Base-by-base conservation (phyloP, 2,329 filamentous ascomycete species). In the Albifimbria verrucaria region DNA sequence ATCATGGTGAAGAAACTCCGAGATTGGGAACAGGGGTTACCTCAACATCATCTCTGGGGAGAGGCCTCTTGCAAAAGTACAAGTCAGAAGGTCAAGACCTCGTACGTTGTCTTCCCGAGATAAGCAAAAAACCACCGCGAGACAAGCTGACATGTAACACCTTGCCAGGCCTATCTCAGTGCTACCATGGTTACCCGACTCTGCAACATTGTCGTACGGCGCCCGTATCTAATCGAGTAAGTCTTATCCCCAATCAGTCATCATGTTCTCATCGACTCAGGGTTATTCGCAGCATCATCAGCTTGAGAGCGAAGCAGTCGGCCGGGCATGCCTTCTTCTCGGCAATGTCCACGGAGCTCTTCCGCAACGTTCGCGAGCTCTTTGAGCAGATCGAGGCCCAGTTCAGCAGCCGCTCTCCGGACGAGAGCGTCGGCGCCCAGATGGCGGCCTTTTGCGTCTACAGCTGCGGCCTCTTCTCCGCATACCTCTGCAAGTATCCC, bases 381-480 rank as follows among this genome's bases (percentile, higher is more conserved):
- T 80, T 75, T 54, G 71, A 78, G 46, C 79, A 81, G 54, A 74
- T 81, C 17, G 72, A 78, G 46, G 74, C 75, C 4, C 78, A 81
- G 51, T 81, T 80, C 54, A 72, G 72, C 15, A 69, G 72, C 4
- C 71, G 75, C 6, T 66, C 72, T 1, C 66, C 71, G 0, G 74
- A 79, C 26, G 77, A 79, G 55, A 76, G 75, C 32, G 72, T 79
- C 17, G 79, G 79, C 2, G 77, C 77, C 2, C 78, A 81, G 59
- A 81, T 82, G 70, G 73, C 78, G 17, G 76, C 77, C 1, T 82
- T 82, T 57, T 79, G 77, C 52, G 77, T 81, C 12, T 82, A 81
- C 49, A 79, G 72, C n/a, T 81, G 78, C 55, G 79, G 77, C 15
- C 67, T 82, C 22, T 72, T 82, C 51, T 74, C 78, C 7, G 74